phyloP scores from a whole-genome alignment of 2,329 filamentous ascomycete species.

The Zarea fungicola region DNA sequence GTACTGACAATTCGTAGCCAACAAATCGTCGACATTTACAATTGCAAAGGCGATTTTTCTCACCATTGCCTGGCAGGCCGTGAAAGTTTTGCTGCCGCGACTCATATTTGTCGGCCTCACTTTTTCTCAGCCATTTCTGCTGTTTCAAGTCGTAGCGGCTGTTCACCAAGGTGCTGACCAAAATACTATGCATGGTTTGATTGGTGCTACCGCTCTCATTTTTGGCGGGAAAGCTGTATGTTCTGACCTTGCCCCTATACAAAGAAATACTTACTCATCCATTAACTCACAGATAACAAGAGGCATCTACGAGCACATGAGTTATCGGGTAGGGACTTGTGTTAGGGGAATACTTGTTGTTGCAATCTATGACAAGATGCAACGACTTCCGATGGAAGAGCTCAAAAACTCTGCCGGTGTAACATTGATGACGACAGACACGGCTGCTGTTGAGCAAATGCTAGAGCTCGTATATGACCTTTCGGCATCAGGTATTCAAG shows the following conservation, averaged over 20 bases:
- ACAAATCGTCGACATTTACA: neutral
- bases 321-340: neutral
- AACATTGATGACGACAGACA: neutral
- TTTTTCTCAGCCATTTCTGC: neutral
- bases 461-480: neutral
- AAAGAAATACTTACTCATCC: no score
- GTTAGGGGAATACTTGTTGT: neutral
- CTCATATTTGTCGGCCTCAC: neutral
- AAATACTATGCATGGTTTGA: neutral
- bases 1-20: neutral
- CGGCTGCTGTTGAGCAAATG: neutral
- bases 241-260: neutral
- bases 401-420: neutral
- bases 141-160: neutral
- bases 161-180: neutral
- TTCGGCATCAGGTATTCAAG: neutral
- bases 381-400: neutral
- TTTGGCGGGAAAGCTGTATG: neutral
- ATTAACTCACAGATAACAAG: neutral
- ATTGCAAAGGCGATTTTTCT: neutral
- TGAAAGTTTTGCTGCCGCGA: neutral
- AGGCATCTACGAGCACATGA: neutral
- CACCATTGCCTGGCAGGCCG: neutral
- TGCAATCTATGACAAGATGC: conserved; percentile 2
- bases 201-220: neutral